Percentiles rank a stretch among this genome's conserved stretches.
Evolutionary conservation across 805 yeast species (phyloP).

Genomic region (Pachysolen tannophilus): DNA sequence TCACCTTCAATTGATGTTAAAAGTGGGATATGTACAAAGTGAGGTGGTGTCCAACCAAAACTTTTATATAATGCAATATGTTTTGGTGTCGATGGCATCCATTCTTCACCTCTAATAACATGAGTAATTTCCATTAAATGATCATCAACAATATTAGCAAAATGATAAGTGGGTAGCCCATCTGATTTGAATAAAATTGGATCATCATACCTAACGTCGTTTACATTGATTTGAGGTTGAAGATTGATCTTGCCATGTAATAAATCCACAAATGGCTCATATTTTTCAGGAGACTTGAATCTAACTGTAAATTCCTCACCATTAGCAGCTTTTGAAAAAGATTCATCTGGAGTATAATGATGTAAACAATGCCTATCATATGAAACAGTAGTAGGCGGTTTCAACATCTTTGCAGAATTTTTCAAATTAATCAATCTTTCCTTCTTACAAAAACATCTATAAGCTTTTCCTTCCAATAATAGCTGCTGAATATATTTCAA

Average conservation of each 20-base stretch:
- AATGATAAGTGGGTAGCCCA: constrained; percentile 91
- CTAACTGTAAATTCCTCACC: constrained; percentile 50
- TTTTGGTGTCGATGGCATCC: constrained; percentile 95
- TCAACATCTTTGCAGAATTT: constrained; percentile 61
- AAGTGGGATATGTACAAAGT: constrained; percentile 83
- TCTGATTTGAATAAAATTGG: constrained; percentile 88
- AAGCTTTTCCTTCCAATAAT: constrained; percentile 64
- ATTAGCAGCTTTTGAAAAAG: constrained; percentile 24
- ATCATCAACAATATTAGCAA: constrained; percentile 94
- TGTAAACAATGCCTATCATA: constrained; percentile 79
- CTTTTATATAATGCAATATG: constrained; percentile 83
- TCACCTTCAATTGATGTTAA: constrained; percentile 64
- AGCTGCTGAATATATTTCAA: constrained; percentile 46
- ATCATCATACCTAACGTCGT: constrained; percentile 80
- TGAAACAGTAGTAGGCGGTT: constrained; percentile 87
- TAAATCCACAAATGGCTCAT: constrained; percentile 62
- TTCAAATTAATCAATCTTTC: constrained; percentile 64
- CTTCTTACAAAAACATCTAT: constrained; percentile 79
- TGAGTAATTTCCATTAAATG: constrained; percentile 89
- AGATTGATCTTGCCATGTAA: constrained; percentile 71
- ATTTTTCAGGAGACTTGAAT: constrained; percentile 65
- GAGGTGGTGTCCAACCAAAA: constrained; percentile 78
- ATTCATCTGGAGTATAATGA: constrained; percentile 30
- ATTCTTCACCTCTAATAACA: constrained; percentile 95
- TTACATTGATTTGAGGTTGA: constrained; percentile 69